Percentiles rank a stretch among this genome's conserved stretches.
Conservation (phyloP, 2,329 filamentous ascomycete species). For the Neurospora sp. region DNA sequence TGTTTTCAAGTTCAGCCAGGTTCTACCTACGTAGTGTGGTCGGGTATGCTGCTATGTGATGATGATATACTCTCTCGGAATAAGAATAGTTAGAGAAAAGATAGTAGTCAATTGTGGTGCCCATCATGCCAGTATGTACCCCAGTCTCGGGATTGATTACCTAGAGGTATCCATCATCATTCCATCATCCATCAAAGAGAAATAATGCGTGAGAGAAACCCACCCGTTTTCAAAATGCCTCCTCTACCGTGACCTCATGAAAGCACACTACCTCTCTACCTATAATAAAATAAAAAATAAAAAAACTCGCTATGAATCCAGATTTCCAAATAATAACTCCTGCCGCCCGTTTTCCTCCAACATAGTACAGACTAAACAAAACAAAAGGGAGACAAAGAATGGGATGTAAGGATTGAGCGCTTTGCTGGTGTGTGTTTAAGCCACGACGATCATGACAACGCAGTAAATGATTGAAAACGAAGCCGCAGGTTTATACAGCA, state of each 20-base stretch:
- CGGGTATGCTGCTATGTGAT: background rate
- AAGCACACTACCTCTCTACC: no score
- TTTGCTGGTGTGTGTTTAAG: background rate
- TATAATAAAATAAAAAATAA: no score
- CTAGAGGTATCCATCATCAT: no score
- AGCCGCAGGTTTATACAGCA: slow-evolving; percentile 14
- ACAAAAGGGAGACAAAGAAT: background rate
- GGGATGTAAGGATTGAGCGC: background rate
- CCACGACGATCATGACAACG: background rate
- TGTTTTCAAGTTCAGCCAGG: background rate
- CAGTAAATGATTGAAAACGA: background rate
- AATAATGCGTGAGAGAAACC: background rate
- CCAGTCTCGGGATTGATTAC: background rate
- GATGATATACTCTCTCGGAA: background rate
- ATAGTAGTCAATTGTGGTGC: background rate
- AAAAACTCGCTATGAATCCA: background rate
- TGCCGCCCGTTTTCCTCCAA: background rate
- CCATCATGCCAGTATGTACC: background rate
- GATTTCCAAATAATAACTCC: background rate
- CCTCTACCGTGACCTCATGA: background rate
- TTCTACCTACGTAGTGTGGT: background rate
- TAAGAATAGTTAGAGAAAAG: background rate
- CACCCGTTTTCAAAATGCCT: background rate
- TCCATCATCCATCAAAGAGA: background rate
- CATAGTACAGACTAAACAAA: background rate